phyloP scores from a whole-genome alignment of 257 asterid species.

The Plantago elongata region DNA sequence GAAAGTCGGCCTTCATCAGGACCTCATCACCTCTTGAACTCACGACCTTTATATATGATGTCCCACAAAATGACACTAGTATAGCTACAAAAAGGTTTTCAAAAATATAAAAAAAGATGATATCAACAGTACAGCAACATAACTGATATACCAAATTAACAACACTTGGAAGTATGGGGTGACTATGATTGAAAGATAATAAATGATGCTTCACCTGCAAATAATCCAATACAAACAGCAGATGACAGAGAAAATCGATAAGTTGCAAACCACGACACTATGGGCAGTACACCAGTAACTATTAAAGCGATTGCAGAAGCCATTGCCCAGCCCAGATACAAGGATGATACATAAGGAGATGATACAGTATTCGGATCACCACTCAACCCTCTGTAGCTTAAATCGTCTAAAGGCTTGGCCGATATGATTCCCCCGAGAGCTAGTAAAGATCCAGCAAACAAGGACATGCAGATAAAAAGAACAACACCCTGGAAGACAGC shows the following conservation, averaged over 20 bases:
- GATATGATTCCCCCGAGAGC: slow-evolving; percentile 93
- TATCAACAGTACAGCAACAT: slow-evolving; percentile 22
- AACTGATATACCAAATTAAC: slow-evolving; percentile 8
- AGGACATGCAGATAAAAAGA: slow-evolving; percentile 64
- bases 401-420: slow-evolving; percentile 94
- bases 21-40: slow-evolving; percentile 68
- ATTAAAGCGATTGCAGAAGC: slow-evolving; percentile 81
- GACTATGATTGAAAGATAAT: slow-evolving; percentile 12
- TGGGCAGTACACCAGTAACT: slow-evolving; percentile 86
- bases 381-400: slow-evolving; percentile 70
- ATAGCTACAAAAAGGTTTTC: slow-evolving; percentile 43
- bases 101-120: slow-evolving; percentile 10
- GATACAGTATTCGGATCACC: slow-evolving; percentile 57
- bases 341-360: slow-evolving; percentile 89
- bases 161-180: slow-evolving; percentile 11
- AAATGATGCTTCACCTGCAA: slow-evolving; percentile 57
- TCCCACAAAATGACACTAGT: slow-evolving; percentile 89
- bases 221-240: slow-evolving; percentile 77
- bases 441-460: slow-evolving; percentile 81
- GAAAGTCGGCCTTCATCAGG: slow-evolving; percentile 85
- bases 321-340: slow-evolving; percentile 94
- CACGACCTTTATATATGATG: slow-evolving; percentile 75
- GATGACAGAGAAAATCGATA: slow-evolving; percentile 90
- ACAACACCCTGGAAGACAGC: slow-evolving; percentile 54
- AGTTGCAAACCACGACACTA: slow-evolving; percentile 95